Evolutionary conservation across 306 rosid genomes (phyloP), one percentile per base, ranked within the genome.

Genomic region (Alnus glutinosa): DNA sequence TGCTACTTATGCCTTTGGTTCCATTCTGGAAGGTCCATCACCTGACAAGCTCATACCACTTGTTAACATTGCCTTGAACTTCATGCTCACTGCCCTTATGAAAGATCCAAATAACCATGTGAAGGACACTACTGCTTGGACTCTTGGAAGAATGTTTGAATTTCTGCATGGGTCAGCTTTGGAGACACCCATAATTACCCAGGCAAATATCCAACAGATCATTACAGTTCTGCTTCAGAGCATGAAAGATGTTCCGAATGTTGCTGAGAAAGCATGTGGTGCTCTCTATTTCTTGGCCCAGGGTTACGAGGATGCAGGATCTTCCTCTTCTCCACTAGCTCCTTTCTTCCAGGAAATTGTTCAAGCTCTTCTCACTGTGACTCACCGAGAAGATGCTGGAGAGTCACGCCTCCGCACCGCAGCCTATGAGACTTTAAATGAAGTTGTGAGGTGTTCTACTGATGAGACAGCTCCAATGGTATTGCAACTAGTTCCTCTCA

Each of bases 71-170:
- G 97, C 92, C 51, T 80, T 92, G 87, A 86, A 58, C 55, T 94
- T 94, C 79, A 90, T 94, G 98, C 92, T 94, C 42, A 86, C 87
- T 37, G 93, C 98, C 36, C 83, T 94, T 80, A 85, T 87, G 78
- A 86, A 87, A 54, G 98, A 94, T 75, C 97, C 93, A 14, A 92
- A 87, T 75, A 94, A 89, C 84, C 97, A 94, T 39, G 98, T 94
- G 77, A 94, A 90, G 87, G 97, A 94, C 87, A 94, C 98, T 13
- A 92, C 97, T 64, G 98, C 94, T n/a, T 94, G 98, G 98, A 92
- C 98, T 70, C 93, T 94, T 66, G 98, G 97, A 52, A 76, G 98
- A n/a, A 92, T 94, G 86, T 94, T 94, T 75, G 97, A 94, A 76
- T 94, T 94, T 78, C 85, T 94, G 81, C 98, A 94, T 72, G 97